Percentiles rank a stretch among this genome's conserved stretches.
Conservation (phyloP, 257 asterid genomes). For the Fraxinus americana region DNA sequence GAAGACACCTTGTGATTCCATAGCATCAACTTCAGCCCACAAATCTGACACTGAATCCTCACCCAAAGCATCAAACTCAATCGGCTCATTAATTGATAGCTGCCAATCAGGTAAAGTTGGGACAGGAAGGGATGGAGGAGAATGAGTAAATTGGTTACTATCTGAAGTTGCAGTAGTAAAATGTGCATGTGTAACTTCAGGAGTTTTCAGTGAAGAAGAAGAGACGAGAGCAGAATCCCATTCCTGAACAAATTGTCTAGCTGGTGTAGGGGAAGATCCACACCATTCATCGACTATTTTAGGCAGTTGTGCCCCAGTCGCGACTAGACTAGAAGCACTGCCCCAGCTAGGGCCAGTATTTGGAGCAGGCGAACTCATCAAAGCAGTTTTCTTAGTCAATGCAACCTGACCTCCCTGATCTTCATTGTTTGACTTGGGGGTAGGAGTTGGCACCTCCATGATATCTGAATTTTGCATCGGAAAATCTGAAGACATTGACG, state of each 20-base stretch:
- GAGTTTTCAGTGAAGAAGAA: conserved; percentile 41
- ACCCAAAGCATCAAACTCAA: conserved; percentile 68
- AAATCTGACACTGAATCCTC: conserved; percentile 80
- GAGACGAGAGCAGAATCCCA: conserved; percentile 50
- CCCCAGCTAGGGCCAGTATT: conserved; percentile 58
- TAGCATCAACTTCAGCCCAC: conserved; percentile 80
- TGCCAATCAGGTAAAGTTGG: conserved; percentile 55
- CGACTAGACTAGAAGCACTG: conserved; percentile 36
- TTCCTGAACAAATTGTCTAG: conserved; percentile 47
- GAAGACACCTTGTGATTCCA: conserved; percentile 50
- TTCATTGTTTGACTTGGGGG: conserved; percentile 48
- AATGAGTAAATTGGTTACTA: conserved; percentile 31
- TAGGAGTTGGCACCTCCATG: conserved; percentile 48
- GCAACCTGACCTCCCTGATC: conserved; percentile 37
- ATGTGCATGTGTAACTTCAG: conserved; percentile 39
- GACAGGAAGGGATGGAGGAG: conserved; percentile 41
- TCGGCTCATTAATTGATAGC: conserved; percentile 48
- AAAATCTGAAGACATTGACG: too few species aligned
- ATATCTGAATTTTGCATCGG: conserved; percentile 10
- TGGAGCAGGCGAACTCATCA: conserved; percentile 31
- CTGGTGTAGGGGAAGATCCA: conserved; percentile 58
- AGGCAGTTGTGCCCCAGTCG: conserved; percentile 49
- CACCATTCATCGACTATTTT: conserved; percentile 57
- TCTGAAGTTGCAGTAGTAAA: conserved; percentile 31
- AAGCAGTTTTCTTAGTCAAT: conserved; percentile 36